Conservation (phyloP, 225 moss, liverwort and hornwort species). For the Bryoerythrophyllum caledonicum region DNA sequence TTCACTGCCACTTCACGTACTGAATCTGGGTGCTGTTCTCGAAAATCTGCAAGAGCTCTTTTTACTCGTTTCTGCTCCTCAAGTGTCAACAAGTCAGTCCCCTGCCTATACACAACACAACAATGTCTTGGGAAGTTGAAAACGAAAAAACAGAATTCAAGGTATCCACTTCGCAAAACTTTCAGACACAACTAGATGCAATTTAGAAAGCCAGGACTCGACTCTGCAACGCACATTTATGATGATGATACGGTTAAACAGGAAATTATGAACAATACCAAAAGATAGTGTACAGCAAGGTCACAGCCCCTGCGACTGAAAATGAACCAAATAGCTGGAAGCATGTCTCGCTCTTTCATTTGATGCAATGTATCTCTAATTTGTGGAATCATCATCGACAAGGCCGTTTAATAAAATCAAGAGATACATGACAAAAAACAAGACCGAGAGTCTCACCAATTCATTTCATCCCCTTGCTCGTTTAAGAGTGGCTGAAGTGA, state of each 20-base stretch:
- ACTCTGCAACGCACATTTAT: neutral
- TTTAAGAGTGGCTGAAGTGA: constrained; percentile 77
- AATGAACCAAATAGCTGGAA: constrained; percentile 88
- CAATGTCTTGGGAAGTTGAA: constrained; percentile 6
- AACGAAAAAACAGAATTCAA: constrained; percentile 10
- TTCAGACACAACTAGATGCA: neutral
- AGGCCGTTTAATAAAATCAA: constrained; percentile 8
- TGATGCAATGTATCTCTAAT: constrained; percentile 79
- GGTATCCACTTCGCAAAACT: constrained; percentile 4
- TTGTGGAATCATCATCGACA: constrained; percentile 60
- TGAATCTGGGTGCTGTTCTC: constrained; percentile 74
- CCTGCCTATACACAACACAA: constrained; percentile 26
- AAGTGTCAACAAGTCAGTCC: constrained; percentile 49
- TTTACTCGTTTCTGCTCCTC: constrained; percentile 62
- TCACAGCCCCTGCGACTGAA: constrained; percentile 94
- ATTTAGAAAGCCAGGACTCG: neutral
- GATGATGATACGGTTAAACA: neutral
- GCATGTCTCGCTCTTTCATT: constrained; percentile 75
- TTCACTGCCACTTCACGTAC: constrained; percentile 77
- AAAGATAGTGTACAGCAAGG: constrained; percentile 75
- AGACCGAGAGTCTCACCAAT: constrained; percentile 42
- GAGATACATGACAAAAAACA: constrained; percentile 6
- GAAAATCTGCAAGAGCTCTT: constrained; percentile 57
- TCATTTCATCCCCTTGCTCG: constrained; percentile 78
- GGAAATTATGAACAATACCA: constrained; percentile 27